These are phyloP conservation scores for Brettanomyces bruxellensis DNA, from an alignment of 805 yeast genomes.

Conservation along the genomic window DNA sequence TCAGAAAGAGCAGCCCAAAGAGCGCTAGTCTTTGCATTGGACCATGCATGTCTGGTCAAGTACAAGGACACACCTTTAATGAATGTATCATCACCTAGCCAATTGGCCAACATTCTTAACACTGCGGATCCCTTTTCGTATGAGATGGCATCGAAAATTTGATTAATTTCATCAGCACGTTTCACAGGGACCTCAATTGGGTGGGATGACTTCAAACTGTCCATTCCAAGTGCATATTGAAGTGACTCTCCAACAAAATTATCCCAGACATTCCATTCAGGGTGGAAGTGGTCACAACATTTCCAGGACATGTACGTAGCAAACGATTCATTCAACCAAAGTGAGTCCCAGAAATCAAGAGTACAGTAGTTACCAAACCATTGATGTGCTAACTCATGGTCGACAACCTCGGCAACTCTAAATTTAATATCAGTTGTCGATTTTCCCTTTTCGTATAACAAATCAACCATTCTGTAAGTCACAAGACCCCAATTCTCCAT, in stretches of 20 bases:
- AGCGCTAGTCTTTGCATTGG: slow-evolving; percentile 67
- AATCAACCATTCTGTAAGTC: slow-evolving; percentile 54
- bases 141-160: slow-evolving; percentile 76
- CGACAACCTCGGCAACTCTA: slow-evolving; percentile 74
- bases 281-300: slow-evolving; percentile 61
- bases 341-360: slow-evolving; percentile 91
- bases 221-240: slow-evolving; percentile 44
- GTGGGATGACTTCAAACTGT: slow-evolving; percentile 60
- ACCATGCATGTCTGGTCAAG: slow-evolving; percentile 52
- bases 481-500: slow-evolving; percentile 91
- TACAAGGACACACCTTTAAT: slow-evolving; percentile 67
- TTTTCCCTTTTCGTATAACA: slow-evolving; percentile 38
- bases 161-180: slow-evolving; percentile 73
- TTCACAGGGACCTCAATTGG: slow-evolving; percentile 83
- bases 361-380: slow-evolving; percentile 90
- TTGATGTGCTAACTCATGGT: slow-evolving; percentile 88
- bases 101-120: slow-evolving; percentile 65
- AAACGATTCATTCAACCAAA: slow-evolving; percentile 86
- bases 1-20: slow-evolving; percentile 61
- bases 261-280: slow-evolving; percentile 75
- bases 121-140: slow-evolving; percentile 76
- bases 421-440: slow-evolving; percentile 48
- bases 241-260: slow-evolving; percentile 47
- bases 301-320: slow-evolving; percentile 81
- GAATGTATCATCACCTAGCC: slow-evolving; percentile 62